Conservation (phyloP, 2,329 filamentous ascomycete species). For the Diaporthe sp. region DNA sequence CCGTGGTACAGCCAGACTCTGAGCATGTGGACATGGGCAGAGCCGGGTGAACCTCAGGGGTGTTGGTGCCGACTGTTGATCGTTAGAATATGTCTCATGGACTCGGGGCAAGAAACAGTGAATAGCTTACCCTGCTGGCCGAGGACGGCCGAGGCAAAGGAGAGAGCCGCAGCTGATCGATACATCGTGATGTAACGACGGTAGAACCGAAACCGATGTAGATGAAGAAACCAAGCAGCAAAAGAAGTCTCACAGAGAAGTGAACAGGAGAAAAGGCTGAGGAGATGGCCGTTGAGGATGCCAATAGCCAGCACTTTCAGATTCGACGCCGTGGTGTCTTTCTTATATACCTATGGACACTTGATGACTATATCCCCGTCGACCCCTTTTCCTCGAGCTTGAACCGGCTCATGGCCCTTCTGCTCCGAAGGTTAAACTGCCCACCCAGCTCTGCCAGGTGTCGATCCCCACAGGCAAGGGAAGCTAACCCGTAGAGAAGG, state of each 20-base stretch:
- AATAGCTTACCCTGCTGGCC: constrained; percentile 47
- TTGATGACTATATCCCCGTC: constrained; percentile 3
- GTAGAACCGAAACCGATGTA: not conserved
- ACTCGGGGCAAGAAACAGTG: rapidly evolving
- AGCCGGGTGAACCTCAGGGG: constrained; percentile 60
- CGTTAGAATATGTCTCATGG: constrained; percentile 3
- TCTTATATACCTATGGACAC: constrained; percentile 29
- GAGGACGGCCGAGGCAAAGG: constrained; percentile 48
- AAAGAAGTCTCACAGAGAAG: constrained; percentile 12
- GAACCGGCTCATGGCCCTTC: constrained; percentile 24
- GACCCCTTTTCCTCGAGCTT: not conserved
- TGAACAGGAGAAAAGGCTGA: not conserved
- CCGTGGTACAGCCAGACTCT: constrained; percentile 58
- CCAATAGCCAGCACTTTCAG: not conserved
- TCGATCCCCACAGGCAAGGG: constrained; percentile 23
- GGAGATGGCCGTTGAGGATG: not conserved
- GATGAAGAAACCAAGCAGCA: not conserved
- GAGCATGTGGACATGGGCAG: constrained; percentile 64
- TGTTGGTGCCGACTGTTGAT: constrained; percentile 54
- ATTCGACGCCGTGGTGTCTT: not conserved
- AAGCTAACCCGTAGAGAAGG: constrained; percentile 13
- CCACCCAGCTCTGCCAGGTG: constrained; percentile 14
- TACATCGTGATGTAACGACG: constrained; percentile 43
- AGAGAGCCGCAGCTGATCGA: constrained; percentile 44
- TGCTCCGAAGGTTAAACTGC: constrained; percentile 35